Evolutionary conservation across 176 grass and related monocot species (phyloP), one percentile per base, ranked within the genome.

Genomic region (Bolboschoenus planiculmis): DNA sequence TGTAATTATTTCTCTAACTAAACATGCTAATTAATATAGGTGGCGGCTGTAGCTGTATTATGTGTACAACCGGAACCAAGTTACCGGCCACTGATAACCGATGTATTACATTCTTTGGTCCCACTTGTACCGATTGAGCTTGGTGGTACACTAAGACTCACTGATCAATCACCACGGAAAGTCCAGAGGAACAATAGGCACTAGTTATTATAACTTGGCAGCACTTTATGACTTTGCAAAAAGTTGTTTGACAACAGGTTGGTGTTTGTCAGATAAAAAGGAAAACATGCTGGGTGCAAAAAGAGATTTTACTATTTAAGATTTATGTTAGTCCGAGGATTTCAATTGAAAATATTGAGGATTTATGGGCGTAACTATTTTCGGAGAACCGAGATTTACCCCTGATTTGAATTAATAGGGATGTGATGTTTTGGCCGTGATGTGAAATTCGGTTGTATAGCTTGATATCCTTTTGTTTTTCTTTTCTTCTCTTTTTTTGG

Each of bases 51-150:
- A 9, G 91, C 96, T 3, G 89, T 95, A 84, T 85, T 99, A 68
- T 99, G 96, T 2, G 87, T 99, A 54, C 96, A 99, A 73, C 91
- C 91, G 1, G 96, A 99, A 51, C 96, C 96, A 21, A 99, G 96
- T 86, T 99, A 99, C 76, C 89, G 96, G 84, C 96, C 96, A 31
- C 78, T 99, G 33, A 99, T 99, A 63, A 95, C 96, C 15, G 96
- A 99, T 67, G 96, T 99, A 51, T 87, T 99, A 43, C 96, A 99
- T 84, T 99, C 96, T 48, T 89, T 99, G 44, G 86, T 99, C 79
- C 96, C 96, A 71, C 88, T 99, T 40, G 96, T 99, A 42, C 93
- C 93, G 0, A 36, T 46, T 47, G 96, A 99, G 78, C 96, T 99
- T 78, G 96, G 96, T 14, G 96, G 96, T 9, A 86, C 96, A 29